A percentile compares a stretch with the other conserved stretches of the same genome.
These are phyloP conservation scores for Rhodocollybia butyracea DNA, from an alignment of 768 basidiomycete species.

Conservation along the genomic window DNA sequence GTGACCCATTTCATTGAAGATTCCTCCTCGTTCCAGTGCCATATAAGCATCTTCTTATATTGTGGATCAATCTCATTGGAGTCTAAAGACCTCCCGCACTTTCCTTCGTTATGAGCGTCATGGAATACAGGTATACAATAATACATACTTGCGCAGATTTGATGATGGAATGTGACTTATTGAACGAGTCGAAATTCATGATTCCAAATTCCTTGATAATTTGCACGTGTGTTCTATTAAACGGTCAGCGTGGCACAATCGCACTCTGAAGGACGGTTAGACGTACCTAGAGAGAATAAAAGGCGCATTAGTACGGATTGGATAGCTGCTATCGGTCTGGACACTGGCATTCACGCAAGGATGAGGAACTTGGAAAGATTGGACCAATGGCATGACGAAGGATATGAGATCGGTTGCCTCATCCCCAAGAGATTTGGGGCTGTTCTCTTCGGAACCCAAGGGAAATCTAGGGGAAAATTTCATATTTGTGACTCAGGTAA, in stretches of 20 bases:
- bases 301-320: not conserved
- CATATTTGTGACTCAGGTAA: not conserved
- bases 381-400: conserved; percentile 1
- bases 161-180: not conserved
- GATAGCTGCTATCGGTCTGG: too few species aligned
- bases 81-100: not conserved
- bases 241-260: not conserved
- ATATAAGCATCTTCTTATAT: not conserved
- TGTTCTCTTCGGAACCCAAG: not conserved
- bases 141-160: not conserved
- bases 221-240: not conserved
- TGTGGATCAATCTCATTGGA: not conserved
- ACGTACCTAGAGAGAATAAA: conserved; percentile 2
- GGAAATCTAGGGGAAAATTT: not conserved
- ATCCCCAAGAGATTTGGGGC: not conserved
- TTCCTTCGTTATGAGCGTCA: not conserved
- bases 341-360: not conserved
- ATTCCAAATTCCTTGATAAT: not conserved
- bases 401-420: conserved; percentile 1
- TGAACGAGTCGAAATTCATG: conserved; percentile 5
- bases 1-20: not conserved
- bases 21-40: not conserved
- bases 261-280: not conserved
- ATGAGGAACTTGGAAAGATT: not conserved
- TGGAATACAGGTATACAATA: not conserved